Conservation (phyloP, 441 rosid genomes). For the Isatis lusitanica region DNA sequence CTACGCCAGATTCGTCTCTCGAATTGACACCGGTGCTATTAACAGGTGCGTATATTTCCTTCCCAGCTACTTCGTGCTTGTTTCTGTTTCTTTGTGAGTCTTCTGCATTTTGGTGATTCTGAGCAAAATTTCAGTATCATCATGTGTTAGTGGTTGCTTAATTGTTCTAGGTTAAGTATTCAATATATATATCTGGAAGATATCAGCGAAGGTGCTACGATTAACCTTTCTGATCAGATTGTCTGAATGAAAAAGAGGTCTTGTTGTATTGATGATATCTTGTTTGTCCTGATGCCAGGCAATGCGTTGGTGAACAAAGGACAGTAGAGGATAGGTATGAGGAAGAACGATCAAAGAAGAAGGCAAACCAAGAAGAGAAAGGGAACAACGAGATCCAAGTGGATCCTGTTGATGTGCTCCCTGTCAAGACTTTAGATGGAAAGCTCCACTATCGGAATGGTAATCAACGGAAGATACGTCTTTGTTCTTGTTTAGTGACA, state of each 20-base stretch:
- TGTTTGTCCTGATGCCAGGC: slow-evolving; percentile 40
- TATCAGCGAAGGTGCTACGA: neutral
- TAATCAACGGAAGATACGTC: slow-evolving; percentile 12
- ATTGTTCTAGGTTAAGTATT: neutral
- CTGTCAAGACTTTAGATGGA: slow-evolving; percentile 82
- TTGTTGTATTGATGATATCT: neutral
- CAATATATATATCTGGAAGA: neutral
- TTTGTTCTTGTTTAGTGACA: neutral
- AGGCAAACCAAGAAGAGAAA: slow-evolving; percentile 42
- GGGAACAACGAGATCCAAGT: slow-evolving; percentile 42
- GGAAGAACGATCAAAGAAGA: slow-evolving; percentile 47
- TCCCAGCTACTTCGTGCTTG: neutral
- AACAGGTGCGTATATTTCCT: slow-evolving; percentile 41
- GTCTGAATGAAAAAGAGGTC: neutral
- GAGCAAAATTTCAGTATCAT: neutral
- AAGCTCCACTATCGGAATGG: slow-evolving; percentile 61
- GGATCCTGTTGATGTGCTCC: slow-evolving; percentile 81
- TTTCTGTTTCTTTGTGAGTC: neutral
- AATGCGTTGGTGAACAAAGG: slow-evolving; percentile 46
- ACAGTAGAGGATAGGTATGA: slow-evolving; percentile 71
- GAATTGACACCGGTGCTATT: slow-evolving; percentile 64
- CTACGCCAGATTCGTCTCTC: slow-evolving; percentile 58
- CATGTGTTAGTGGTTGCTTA: neutral
- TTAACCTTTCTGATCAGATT: neutral
- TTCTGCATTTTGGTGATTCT: slow-evolving; percentile 4